These are phyloP conservation scores for Ustilaginoidea virens DNA, from an alignment of 2,329 filamentous ascomycete species.

Conservation along the genomic window DNA sequence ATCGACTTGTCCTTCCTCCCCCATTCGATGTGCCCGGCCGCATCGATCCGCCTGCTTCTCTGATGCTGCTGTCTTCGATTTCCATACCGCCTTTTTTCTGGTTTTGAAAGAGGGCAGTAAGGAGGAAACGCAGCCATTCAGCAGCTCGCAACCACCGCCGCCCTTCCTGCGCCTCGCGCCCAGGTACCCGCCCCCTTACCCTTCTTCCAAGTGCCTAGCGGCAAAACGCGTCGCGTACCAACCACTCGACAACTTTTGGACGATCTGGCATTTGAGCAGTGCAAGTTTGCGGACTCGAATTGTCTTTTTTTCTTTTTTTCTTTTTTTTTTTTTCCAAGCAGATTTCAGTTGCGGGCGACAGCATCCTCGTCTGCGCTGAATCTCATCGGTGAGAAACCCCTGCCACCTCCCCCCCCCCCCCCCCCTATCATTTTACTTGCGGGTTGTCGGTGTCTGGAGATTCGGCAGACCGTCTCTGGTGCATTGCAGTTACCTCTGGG, in stretches of 20 bases:
- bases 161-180: slow-evolving; percentile 6
- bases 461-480: too few relatives aligned
- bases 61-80: slow-evolving; percentile 12
- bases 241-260: slow-evolving; percentile 7
- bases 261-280: slow-evolving; percentile 5
- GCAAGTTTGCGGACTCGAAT: slow-evolving; percentile 10
- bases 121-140: too few relatives aligned
- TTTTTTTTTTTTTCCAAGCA: too few relatives aligned
- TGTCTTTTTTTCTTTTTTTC: too few relatives aligned
- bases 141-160: too few relatives aligned
- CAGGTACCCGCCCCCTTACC: slow-evolving; percentile 7
- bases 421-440: neutral
- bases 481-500: too few relatives aligned
- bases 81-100: slow-evolving; percentile 9
- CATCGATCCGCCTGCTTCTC: slow-evolving; percentile 12
- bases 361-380: slow-evolving; percentile 44
- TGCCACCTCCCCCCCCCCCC: too few relatives aligned
- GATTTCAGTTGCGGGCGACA: slow-evolving; percentile 47
- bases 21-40: slow-evolving; percentile 17
- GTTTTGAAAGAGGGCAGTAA: too few relatives aligned
- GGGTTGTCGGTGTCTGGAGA: neutral
- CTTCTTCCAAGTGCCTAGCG: slow-evolving; percentile 7
- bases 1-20: slow-evolving; percentile 2
- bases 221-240: slow-evolving; percentile 19
- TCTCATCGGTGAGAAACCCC: slow-evolving; percentile 42